phyloP scores from a whole-genome alignment of 2,329 filamentous ascomycete species.

The Sporothrix variecibatus region DNA sequence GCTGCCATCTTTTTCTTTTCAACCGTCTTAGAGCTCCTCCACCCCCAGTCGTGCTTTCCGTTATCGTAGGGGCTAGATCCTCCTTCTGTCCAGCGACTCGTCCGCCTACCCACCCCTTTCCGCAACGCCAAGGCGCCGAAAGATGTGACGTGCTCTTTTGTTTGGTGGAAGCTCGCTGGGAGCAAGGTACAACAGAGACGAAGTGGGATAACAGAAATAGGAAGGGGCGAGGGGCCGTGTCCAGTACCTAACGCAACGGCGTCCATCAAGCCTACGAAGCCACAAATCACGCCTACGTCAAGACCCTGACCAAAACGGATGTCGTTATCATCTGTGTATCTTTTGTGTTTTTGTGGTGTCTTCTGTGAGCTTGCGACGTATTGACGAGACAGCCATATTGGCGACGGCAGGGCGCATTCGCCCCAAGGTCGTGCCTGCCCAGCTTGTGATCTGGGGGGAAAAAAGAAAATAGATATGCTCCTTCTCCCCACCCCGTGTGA shows the following conservation, averaged over 20 bases:
- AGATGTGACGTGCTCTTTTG: conserved; percentile 21
- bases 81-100: conserved; percentile 6
- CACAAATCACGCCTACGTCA: conserved; percentile 17
- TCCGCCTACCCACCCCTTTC: conserved; percentile 1
- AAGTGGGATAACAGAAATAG: background rate
- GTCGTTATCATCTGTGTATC: conserved; percentile 15
- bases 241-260: background rate
- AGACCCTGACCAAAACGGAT: background rate
- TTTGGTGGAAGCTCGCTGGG: conserved; percentile 15
- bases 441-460: background rate
- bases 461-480: background rate
- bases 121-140: conserved; percentile 22
- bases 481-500: background rate
- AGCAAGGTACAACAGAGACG: background rate
- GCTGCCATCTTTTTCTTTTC: conserved; percentile 2
- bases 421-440: background rate
- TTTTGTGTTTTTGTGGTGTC: background rate
- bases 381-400: no score
- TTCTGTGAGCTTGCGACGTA: background rate
- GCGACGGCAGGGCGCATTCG: background rate
- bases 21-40: background rate
- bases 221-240: background rate
- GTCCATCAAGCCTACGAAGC: conserved; percentile 12
- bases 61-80: conserved; percentile 17
- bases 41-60: conserved; percentile 9